phyloP scores from a whole-genome alignment of 345 rosid species.

The Gossypium mustelinum region DNA sequence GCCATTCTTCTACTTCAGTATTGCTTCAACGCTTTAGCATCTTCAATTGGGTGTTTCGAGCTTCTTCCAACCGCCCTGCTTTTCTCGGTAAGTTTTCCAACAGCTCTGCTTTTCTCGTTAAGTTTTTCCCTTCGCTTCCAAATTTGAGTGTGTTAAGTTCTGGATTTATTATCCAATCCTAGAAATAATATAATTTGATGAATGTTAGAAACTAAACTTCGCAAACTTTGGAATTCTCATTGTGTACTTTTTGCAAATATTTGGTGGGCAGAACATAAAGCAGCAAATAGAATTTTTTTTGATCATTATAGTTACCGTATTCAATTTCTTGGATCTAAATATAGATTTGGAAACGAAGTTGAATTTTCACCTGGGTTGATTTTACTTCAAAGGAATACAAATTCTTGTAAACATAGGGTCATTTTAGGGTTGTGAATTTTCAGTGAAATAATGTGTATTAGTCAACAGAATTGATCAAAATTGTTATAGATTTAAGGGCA shows the following conservation, averaged over 20 bases:
- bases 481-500: neutral
- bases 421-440: neutral
- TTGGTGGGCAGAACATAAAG: neutral
- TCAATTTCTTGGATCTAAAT: neutral
- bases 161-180: neutral
- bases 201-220: neutral
- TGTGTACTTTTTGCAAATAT: neutral
- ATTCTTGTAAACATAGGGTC: neutral
- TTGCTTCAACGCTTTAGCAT: slow-evolving; percentile 8
- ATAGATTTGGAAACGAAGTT: neutral
- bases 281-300: neutral
- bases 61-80: neutral
- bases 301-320: neutral
- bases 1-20: neutral
- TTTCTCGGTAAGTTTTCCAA: slow-evolving; percentile 6
- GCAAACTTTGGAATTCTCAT: neutral
- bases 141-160: neutral
- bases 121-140: neutral
- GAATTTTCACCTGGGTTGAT: neutral
- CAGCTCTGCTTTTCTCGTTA: slow-evolving; percentile 5
- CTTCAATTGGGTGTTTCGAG: slow-evolving; percentile 10
- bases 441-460: neutral
- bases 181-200: neutral
- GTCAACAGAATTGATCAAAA: neutral
- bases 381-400: neutral